phyloP scores from a whole-genome alignment of 768 basidiomycete species.

The Dentipellis sp. region DNA sequence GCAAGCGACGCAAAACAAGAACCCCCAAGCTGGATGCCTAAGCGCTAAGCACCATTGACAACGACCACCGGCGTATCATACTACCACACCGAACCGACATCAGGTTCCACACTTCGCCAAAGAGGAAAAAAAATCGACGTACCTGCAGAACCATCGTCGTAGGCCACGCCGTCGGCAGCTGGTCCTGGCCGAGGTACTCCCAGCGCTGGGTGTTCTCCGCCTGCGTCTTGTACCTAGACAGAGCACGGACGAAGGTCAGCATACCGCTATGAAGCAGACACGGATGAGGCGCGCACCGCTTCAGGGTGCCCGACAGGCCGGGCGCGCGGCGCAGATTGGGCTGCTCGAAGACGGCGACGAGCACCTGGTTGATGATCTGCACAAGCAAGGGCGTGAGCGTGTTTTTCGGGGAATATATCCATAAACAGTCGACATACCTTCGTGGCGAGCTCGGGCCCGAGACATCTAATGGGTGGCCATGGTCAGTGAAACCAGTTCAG shows the following conservation, averaged over 20 bases:
- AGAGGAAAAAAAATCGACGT: conserved; percentile 10
- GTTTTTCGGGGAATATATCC: background rate
- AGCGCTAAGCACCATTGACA: background rate
- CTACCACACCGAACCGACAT: background rate
- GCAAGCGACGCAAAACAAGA: no score
- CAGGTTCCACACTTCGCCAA: background rate
- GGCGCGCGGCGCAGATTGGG: conserved; percentile 57
- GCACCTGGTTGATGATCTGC: conserved; percentile 47
- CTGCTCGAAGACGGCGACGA: conserved; percentile 55
- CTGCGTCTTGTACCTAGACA: conserved; percentile 41
- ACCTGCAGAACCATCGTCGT: conserved; percentile 54
- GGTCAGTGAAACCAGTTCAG: conserved; percentile 19
- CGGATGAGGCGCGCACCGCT: conserved; percentile 28
- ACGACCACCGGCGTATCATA: background rate
- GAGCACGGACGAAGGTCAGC: no score
- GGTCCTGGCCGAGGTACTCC: conserved; percentile 45
- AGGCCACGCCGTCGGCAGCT: conserved; percentile 57
- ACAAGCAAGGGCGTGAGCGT: background rate
- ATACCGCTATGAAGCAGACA: background rate
- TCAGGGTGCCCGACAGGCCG: conserved; percentile 55
- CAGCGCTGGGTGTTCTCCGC: conserved; percentile 36
- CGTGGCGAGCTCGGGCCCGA: conserved; percentile 45
- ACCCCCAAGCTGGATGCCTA: no score
- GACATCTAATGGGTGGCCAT: conserved; percentile 16
- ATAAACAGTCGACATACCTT: conserved; percentile 32